phyloP scores from a whole-genome alignment of 129 eudicot species.

The Silybum marianum region DNA sequence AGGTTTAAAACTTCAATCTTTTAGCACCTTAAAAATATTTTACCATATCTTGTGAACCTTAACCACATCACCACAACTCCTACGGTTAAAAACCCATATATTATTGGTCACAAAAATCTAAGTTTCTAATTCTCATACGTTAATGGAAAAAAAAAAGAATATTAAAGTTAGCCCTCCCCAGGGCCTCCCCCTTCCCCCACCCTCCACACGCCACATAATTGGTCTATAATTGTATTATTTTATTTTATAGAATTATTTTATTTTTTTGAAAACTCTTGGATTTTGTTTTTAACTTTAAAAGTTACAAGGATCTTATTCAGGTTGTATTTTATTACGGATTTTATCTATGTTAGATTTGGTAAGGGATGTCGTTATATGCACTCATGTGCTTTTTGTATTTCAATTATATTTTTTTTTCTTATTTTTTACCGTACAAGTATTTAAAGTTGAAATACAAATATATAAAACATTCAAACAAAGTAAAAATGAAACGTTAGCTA shows the following conservation, averaged over 20 bases:
- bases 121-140: background rate
- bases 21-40: no score
- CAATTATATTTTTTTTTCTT: no score
- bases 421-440: background rate
- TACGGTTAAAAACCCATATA: background rate
- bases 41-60: no score
- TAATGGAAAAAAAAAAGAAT: background rate
- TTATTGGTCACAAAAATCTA: background rate
- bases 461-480: no score
- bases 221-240: background rate
- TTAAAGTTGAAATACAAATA: background rate
- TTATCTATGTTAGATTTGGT: no score
- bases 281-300: no score
- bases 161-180: background rate
- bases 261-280: background rate
- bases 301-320: no score
- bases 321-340: background rate
- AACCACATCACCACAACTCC: no score
- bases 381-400: background rate
- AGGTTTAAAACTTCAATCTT: no score
- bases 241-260: background rate
- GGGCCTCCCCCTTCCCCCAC: background rate
- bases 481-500: no score
- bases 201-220: slow-evolving; percentile 2
- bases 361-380: background rate